Conservation (phyloP, 2,329 filamentous ascomycete genomes). For the Immersiporthe knoxdaviesiana region DNA sequence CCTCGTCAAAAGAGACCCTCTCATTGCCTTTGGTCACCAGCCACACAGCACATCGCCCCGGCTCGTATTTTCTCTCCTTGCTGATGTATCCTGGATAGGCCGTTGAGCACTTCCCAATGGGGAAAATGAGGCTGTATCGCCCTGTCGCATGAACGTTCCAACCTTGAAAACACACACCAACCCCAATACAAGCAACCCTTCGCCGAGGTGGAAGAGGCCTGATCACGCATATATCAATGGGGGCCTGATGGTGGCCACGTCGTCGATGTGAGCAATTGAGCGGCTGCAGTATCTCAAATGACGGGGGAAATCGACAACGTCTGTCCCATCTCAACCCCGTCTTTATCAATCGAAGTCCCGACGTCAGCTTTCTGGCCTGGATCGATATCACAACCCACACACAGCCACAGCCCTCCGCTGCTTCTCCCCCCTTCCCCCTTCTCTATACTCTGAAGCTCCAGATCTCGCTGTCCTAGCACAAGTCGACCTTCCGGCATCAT, state of each 20-base stretch:
- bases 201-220: conserved; percentile 7
- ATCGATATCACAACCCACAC: neutral
- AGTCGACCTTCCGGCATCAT: conserved; percentile 28
- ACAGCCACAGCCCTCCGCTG: neutral
- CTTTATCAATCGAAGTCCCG: neutral
- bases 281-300: conserved; percentile 6
- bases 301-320: conserved; percentile 2
- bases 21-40: conserved; percentile 16
- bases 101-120: conserved; percentile 16
- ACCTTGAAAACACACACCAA: neutral
- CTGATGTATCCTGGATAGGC: conserved; percentile 16
- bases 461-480: conserved; percentile 16
- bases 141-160: conserved; percentile 24
- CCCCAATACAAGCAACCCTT: neutral
- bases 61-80: neutral
- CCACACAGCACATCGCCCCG: conserved; percentile 20
- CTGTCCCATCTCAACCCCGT: conserved; percentile 7
- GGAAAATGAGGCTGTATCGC: conserved; percentile 25
- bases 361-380: neutral
- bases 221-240: conserved; percentile 6
- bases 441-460: neutral
- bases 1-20: conserved; percentile 9
- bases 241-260: conserved; percentile 6
- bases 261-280: conserved; percentile 9
- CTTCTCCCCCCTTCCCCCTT: neutral